A percentile compares a stretch with the other conserved stretches of the same genome.
These are phyloP conservation scores for Lobosporangium transversale DNA, from an alignment of 192 early-diverging fungal genomes.

Conservation along the genomic window DNA sequence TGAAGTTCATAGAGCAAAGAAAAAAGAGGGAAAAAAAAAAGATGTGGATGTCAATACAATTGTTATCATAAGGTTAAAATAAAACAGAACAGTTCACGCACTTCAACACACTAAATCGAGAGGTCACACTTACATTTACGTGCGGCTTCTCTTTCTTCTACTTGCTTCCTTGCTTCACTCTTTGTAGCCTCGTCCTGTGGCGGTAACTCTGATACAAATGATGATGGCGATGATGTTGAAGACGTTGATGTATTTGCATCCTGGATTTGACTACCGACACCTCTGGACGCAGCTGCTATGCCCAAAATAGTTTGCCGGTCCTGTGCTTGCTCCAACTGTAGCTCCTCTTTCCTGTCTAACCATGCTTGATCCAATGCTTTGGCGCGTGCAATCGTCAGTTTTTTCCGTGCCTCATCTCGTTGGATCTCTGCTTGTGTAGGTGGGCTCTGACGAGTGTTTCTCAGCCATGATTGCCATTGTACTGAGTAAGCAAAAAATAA, in stretches of 20 bases:
- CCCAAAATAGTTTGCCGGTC: conserved; percentile 21
- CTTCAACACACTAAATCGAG: too few relatives aligned
- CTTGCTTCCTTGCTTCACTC: conserved; percentile 42
- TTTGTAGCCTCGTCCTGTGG: conserved; percentile 16
- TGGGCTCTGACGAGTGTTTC: conserved; percentile 34
- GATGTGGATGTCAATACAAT: neutral
- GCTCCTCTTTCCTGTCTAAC: conserved; percentile 46
- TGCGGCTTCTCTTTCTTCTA: conserved; percentile 45
- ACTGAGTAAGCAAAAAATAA: conserved; percentile 6
- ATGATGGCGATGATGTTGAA: neutral
- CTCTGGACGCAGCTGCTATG: conserved; percentile 2
- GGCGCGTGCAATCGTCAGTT: conserved; percentile 36
- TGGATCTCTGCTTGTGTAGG: conserved; percentile 43
- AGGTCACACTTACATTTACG: conserved; percentile 53
- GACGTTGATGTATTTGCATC: neutral
- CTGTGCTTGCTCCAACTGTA: conserved; percentile 41
- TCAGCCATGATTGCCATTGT: conserved; percentile 52
- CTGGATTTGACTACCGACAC: too few relatives aligned
- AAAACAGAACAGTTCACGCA: neutral
- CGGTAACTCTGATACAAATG: neutral
- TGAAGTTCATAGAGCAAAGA: too few relatives aligned
- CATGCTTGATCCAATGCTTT: conserved; percentile 47
- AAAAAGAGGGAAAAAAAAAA: neutral
- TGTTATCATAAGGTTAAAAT: neutral
- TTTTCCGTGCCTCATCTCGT: conserved; percentile 40